Evolutionary conservation across 148 eudicot genomes (phyloP).

Genomic region (Limonium bicolor): DNA sequence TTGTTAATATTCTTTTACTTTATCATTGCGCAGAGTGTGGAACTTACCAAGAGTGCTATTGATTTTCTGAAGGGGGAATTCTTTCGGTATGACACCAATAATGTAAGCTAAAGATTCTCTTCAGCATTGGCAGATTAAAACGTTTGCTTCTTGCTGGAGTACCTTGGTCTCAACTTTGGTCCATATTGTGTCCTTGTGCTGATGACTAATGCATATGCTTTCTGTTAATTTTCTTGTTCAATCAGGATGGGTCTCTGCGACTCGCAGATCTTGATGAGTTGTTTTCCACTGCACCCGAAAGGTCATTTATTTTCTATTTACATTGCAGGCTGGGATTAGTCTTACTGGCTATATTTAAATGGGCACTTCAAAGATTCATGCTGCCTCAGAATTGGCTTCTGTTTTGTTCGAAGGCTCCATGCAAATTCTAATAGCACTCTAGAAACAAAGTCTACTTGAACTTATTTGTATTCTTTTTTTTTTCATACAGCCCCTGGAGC

Average conservation of each 20-base stretch:
- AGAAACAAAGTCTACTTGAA: not conserved
- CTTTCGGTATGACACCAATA: constrained; percentile 18
- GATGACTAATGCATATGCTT: too few relatives aligned
- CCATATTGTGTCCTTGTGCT: too few relatives aligned
- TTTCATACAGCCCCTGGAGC: constrained; percentile 60
- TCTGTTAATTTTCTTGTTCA: not conserved
- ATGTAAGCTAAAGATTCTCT: constrained; percentile 15
- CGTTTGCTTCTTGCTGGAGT: not conserved
- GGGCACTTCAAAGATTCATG: not conserved
- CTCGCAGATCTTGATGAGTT: constrained; percentile 64
- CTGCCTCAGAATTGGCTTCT: too few relatives aligned
- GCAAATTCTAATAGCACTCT: too few relatives aligned
- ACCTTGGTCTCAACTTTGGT: too few relatives aligned
- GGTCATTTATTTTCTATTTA: constrained; percentile 24
- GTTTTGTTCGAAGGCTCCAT: too few relatives aligned
- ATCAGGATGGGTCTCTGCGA: constrained; percentile 62
- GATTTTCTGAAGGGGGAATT: constrained; percentile 22
- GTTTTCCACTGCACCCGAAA: constrained; percentile 90
- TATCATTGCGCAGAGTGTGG: constrained; percentile 23
- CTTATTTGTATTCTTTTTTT: not conserved
- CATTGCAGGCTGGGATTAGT: too few relatives aligned
- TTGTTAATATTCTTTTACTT: too few relatives aligned
- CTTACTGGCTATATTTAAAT: not conserved
- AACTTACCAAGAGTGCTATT: constrained; percentile 24
- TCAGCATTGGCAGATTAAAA: not conserved